A percentile compares a stretch with the other conserved stretches of the same genome.
phyloP scores from a whole-genome alignment of 139 green algal genomes.

The Tetradesmus obliquus region DNA sequence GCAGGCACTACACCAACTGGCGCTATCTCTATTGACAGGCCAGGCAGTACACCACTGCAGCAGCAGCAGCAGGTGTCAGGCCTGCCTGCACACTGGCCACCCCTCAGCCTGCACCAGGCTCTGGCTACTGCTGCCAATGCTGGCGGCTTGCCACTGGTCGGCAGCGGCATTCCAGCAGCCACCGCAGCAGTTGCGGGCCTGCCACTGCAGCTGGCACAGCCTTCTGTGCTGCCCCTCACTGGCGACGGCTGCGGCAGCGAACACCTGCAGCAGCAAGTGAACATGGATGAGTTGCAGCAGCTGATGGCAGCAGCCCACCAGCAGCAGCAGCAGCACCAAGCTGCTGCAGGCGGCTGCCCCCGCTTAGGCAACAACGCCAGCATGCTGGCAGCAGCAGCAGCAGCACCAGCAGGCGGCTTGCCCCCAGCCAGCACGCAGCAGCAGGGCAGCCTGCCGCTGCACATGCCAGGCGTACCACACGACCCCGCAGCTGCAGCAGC shows the following conservation, averaged over 20 bases:
- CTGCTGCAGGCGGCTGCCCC: neutral
- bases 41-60: constrained; percentile 13
- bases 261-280: neutral
- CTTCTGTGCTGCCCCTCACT: neutral
- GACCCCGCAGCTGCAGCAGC: neutral
- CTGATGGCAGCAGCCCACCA: neutral
- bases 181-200: neutral
- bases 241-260: neutral
- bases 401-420: neutral
- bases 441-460: neutral
- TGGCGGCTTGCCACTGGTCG: neutral
- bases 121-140: neutral
- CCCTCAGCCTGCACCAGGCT: constrained; percentile 1
- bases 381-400: neutral
- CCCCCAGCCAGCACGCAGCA: neutral
- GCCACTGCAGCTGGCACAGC: neutral
- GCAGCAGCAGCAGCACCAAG: neutral
- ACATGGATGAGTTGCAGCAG: neutral
- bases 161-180: neutral
- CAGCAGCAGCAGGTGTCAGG: neutral
- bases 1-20: neutral
- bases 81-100: constrained; percentile 11
- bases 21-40: neutral
- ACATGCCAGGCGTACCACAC: neutral
- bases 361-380: neutral